Base-by-base conservation (phyloP, 2,329 filamentous ascomycete genomes). In the Aspergillus sclerotialis region DNA sequence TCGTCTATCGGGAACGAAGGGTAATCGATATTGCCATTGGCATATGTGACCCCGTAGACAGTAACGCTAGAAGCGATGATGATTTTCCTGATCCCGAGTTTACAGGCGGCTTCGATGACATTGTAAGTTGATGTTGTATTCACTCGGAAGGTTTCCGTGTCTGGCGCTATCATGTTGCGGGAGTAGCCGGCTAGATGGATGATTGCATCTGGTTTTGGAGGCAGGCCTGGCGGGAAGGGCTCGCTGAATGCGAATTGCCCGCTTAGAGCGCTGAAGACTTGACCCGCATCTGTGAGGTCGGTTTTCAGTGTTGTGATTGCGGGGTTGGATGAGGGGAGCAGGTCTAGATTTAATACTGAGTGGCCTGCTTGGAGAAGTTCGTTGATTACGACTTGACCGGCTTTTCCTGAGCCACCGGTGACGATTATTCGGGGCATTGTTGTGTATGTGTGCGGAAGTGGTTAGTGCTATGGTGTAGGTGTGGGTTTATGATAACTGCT, bases 141-240 rank as follows among this genome's bases (percentile, higher is more conserved):
- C 16, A 61, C 67, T 12, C 63, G 62, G 55, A 76, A 81, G 33
- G 67, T 72, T 48, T 78, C 73, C 33, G 72, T 75, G 48, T 81
- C 76, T 0, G 75, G 75, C 0, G 77, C 75, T 2, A 80, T 63
- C 68, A 80, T 70, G 45, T 77, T 76, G 16, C 76, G 65, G 0
- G 77, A 70, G 42, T 72, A 75, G 0, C 73, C 76, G 10, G 69
- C 73, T 33, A 80, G 74, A 51, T 82, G 77, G 32, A 81, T 76
- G 33, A 82, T 72, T 1, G 72, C 76, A 47, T 80, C 75, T 0
- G 77, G 76, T 9, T 43, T 0, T 64, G 61, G 1, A 55, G 50
- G 12, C 64, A 67, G 4, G 60, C 55, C 45, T 29, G 28, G 61
- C 37, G 32, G 53, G 52, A 49, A 62, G 13, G 45, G 58, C 40